A percentile compares a stretch with the other conserved stretches of the same genome.
Conservation (phyloP, 148 eudicot genomes). For the Rhododendron simsii region DNA sequence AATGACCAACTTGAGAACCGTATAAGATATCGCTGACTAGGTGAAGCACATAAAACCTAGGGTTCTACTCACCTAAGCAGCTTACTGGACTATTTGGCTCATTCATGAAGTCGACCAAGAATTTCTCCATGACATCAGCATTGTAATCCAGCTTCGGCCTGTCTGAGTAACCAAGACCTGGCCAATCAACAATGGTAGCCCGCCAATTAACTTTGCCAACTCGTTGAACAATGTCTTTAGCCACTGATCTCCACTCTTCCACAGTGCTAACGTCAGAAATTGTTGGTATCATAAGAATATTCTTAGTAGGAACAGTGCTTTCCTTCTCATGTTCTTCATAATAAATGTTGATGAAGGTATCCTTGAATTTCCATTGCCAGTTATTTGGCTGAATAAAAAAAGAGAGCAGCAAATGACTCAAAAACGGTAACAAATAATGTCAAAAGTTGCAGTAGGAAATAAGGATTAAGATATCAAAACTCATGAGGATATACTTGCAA, state of each 20-base stretch:
- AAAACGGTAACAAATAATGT: background rate
- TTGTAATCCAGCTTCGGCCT: slow-evolving; percentile 85
- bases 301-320: slow-evolving; percentile 43
- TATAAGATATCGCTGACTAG: background rate
- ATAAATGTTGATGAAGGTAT: slow-evolving; percentile 51
- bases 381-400: slow-evolving; percentile 31
- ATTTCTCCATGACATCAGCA: slow-evolving; percentile 93
- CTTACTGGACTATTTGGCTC: slow-evolving; percentile 54
- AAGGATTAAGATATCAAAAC: too few species aligned
- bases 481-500: background rate
- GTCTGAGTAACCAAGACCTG: slow-evolving; percentile 90
- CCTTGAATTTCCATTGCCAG: slow-evolving; percentile 81
- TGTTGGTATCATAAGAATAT: slow-evolving; percentile 79
- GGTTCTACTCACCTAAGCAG: slow-evolving; percentile 41
- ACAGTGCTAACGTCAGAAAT: slow-evolving; percentile 96
- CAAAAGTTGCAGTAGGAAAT: background rate
- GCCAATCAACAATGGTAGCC: slow-evolving; percentile 92
- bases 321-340: slow-evolving; percentile 65
- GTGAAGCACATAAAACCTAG: background rate
- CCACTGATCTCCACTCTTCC: slow-evolving; percentile 91
- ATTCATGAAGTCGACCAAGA: slow-evolving; percentile 74
- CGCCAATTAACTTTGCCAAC: slow-evolving; percentile 42
- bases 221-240: slow-evolving; percentile 52
- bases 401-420: background rate
- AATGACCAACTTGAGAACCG: background rate